A percentile compares a stretch with the other conserved stretches of the same genome.
Evolutionary conservation across 345 rosid species (phyloP).

Genomic region (Leavenworthia alabamica): DNA sequence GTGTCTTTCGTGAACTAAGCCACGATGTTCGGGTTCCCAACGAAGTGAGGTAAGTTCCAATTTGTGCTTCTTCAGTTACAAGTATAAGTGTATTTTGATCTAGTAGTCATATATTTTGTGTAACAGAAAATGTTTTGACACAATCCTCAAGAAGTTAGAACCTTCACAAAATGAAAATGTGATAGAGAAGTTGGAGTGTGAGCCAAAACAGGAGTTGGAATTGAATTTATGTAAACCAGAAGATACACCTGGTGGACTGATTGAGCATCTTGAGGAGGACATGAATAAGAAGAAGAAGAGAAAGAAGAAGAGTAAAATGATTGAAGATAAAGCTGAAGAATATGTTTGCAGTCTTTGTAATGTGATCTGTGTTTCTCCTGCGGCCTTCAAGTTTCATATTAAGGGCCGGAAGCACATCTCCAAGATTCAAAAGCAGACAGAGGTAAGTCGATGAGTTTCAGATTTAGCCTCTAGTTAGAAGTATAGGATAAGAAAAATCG

Average conservation of each 20-base stretch:
- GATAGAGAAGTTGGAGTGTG: background rate
- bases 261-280: background rate
- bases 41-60: background rate
- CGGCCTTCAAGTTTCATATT: background rate
- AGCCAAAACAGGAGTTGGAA: background rate
- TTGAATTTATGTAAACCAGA: background rate
- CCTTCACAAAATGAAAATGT: background rate
- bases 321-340: background rate
- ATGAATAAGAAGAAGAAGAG: background rate
- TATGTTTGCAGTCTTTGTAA: background rate
- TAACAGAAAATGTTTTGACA: background rate
- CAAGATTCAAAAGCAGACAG: background rate
- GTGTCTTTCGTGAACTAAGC: background rate
- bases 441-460: background rate
- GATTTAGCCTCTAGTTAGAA: background rate
- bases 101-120: background rate
- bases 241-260: background rate
- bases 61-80: background rate
- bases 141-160: background rate
- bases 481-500: background rate
- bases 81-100: background rate
- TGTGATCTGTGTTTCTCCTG: background rate
- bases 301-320: background rate
- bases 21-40: background rate
- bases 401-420: background rate